Evolutionary conservation across 257 asterid species (phyloP).

Genomic region (Scutellaria barbata): DNA sequence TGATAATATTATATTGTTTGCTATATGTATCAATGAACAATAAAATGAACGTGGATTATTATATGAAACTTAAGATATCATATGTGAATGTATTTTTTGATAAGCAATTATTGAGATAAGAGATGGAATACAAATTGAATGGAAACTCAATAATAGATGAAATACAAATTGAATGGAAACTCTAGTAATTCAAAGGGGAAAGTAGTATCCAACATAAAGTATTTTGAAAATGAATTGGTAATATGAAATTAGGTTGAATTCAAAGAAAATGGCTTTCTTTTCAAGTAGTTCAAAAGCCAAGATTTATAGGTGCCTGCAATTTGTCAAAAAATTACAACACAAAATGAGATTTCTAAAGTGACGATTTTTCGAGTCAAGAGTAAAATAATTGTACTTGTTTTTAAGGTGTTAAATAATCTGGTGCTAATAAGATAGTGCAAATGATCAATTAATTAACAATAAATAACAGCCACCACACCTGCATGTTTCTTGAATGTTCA

Average conservation of each 20-base stretch:
- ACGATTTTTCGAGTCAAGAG: not conserved
- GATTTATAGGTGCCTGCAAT: not conserved
- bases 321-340: conserved; percentile 20
- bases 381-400: not conserved
- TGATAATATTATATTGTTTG: too few relatives aligned
- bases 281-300: not conserved
- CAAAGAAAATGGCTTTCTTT: not conserved
- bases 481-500: too few relatives aligned
- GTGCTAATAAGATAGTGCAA: conserved; percentile 9
- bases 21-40: too few relatives aligned
- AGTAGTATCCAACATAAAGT: too few relatives aligned
- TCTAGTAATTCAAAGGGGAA: not conserved
- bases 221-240: not conserved
- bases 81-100: not conserved
- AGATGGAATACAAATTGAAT: not conserved
- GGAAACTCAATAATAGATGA: too few relatives aligned
- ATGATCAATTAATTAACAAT: not conserved
- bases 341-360: not conserved
- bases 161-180: too few relatives aligned
- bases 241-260: not conserved
- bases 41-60: too few relatives aligned
- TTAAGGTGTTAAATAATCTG: not conserved
- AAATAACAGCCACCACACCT: not conserved
- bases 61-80: too few relatives aligned
- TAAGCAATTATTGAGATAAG: not conserved